phyloP scores from a whole-genome alignment of 441 rosid genomes.

The California macrophylla region DNA sequence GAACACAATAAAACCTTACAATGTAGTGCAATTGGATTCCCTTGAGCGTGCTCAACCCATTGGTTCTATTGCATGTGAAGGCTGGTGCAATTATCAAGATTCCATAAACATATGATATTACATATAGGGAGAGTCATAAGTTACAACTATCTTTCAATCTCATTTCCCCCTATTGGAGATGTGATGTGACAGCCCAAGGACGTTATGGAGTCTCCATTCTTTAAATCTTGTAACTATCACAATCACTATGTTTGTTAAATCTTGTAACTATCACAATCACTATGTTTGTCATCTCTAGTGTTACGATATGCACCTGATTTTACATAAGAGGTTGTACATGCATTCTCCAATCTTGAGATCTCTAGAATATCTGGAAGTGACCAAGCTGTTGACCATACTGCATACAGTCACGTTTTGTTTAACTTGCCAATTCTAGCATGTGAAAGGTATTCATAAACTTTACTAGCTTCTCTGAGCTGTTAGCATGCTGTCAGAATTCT shows the following conservation, averaged over 20 bases:
- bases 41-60: background rate
- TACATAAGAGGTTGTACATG: background rate
- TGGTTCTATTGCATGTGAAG: slow-evolving; percentile 5
- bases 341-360: background rate
- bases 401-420: background rate
- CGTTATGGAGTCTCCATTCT: background rate
- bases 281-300: background rate
- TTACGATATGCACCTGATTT: background rate
- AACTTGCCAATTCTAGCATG: background rate
- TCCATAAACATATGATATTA: background rate
- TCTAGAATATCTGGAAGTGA: slow-evolving; percentile 3
- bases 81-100: background rate
- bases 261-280: background rate
- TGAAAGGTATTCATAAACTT: background rate
- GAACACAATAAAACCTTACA: background rate
- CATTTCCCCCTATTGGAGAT: background rate
- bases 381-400: background rate
- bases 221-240: background rate
- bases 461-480: background rate
- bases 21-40: background rate
- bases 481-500: background rate
- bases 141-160: background rate
- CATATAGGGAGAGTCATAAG: slow-evolving; percentile 3
- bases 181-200: background rate
- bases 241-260: background rate